Evolutionary conservation across 805 yeast species (phyloP).

Genomic region (Danielozyma ontarioensis): DNA sequence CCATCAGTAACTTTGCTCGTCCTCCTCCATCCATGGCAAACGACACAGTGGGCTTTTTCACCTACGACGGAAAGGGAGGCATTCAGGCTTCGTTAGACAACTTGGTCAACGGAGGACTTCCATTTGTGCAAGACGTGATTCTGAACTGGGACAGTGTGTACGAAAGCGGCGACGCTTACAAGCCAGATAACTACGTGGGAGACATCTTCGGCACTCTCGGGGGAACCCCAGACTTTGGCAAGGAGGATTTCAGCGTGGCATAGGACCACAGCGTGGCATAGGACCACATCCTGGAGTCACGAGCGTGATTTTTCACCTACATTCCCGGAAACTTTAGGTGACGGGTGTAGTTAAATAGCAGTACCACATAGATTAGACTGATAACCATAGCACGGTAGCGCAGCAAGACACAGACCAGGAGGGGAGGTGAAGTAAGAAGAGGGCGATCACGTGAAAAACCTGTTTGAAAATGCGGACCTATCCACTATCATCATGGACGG

Average conservation of each 20-base stretch:
- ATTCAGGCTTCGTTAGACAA: conserved; percentile 9
- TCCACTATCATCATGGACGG: too few species aligned
- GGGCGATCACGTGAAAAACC: too few species aligned
- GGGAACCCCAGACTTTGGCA: not conserved
- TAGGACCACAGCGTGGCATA: not conserved
- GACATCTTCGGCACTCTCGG: conserved; percentile 13
- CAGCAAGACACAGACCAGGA: too few species aligned
- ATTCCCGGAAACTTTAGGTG: too few species aligned
- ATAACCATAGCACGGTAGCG: too few species aligned
- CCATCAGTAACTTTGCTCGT: conserved; percentile 15
- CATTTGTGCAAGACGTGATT: conserved; percentile 13
- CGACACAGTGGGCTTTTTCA: conserved; percentile 14
- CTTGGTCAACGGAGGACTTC: conserved; percentile 15
- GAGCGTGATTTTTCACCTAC: too few species aligned
- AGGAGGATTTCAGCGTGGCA: not conserved
- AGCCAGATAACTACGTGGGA: conserved; percentile 15
- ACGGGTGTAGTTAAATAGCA: too few species aligned
- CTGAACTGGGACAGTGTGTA: conserved; percentile 13
- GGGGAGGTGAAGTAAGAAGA: too few species aligned
- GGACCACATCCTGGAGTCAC: not conserved
- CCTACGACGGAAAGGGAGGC: conserved; percentile 11
- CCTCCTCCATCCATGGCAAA: conserved; percentile 16
- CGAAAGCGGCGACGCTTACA: conserved; percentile 7
- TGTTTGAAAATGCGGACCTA: too few species aligned
- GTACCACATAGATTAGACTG: too few species aligned